phyloP scores from a whole-genome alignment of 2,329 filamentous ascomycete genomes.

The Dactylellina cionopaga region DNA sequence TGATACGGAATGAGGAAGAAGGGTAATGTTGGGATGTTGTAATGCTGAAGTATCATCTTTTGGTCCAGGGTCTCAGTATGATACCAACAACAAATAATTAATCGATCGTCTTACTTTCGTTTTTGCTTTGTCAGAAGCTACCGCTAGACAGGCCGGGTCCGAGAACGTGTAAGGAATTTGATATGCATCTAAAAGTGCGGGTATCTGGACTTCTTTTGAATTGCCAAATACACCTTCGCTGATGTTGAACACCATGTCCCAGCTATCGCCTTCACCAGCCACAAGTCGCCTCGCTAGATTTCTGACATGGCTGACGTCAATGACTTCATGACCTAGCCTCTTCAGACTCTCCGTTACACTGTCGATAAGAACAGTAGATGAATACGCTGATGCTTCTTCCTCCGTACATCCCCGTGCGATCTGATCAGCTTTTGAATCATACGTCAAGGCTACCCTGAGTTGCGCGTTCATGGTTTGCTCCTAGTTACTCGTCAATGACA shows the following conservation, averaged over 20 bases:
- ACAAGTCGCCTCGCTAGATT: slow-evolving; percentile 6
- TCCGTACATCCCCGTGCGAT: slow-evolving; percentile 9
- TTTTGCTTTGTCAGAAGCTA: slow-evolving; percentile 55
- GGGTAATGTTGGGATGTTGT: background rate
- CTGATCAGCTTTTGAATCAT: slow-evolving; percentile 10
- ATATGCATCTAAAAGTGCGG: slow-evolving; percentile 57
- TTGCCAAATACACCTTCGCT: slow-evolving; percentile 55
- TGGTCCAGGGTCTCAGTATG: background rate
- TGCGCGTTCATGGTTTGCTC: background rate
- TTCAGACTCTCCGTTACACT: slow-evolving; percentile 3
- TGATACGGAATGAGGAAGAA: background rate
- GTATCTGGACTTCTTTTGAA: slow-evolving; percentile 56
- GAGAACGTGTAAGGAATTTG: slow-evolving; percentile 56
- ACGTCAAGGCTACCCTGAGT: background rate
- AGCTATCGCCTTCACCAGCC: slow-evolving; percentile 50
- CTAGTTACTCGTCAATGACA: no score
- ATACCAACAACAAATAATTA: background rate
- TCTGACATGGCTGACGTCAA: slow-evolving; percentile 4
- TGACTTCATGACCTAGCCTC: slow-evolving; percentile 1
- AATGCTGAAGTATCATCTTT: background rate
- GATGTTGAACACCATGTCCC: slow-evolving; percentile 58
- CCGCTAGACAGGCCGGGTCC: slow-evolving; percentile 55
- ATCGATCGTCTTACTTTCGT: slow-evolving; percentile 53
- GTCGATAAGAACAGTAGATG: slow-evolving; percentile 1
- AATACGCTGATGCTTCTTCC: slow-evolving; percentile 9